These are phyloP conservation scores for Kurtzmaniella quercitrusa DNA, from an alignment of 1,139 yeast genomes.

Conservation along the genomic window DNA sequence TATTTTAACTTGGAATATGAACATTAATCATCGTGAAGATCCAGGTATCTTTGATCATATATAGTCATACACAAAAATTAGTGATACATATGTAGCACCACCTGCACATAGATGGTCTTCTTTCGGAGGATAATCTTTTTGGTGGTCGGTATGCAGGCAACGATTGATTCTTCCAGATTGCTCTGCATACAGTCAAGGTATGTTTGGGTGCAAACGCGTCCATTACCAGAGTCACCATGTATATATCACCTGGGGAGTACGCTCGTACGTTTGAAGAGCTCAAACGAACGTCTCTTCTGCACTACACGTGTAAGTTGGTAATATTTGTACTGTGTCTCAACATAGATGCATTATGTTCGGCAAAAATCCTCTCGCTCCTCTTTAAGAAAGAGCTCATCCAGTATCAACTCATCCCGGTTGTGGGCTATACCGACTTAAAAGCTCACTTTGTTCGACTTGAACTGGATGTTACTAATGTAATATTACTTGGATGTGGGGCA, in stretches of 20 bases:
- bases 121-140: too few relatives aligned
- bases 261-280: conserved; percentile 57
- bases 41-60: conserved; percentile 34
- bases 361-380: conserved; percentile 67
- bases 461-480: conserved; percentile 69
- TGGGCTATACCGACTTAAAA: conserved; percentile 80
- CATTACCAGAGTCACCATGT: conserved; percentile 39
- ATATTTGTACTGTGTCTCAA: conserved; percentile 87
- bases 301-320: conserved; percentile 84
- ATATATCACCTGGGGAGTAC: conserved; percentile 59
- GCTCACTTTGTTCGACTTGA: conserved; percentile 63
- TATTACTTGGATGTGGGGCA: conserved; percentile 94
- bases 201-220: neutral
- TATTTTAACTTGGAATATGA: conserved; percentile 40
- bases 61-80: conserved; percentile 11
- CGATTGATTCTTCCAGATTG: too few relatives aligned
- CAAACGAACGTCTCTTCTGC: conserved; percentile 64
- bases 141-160: too few relatives aligned
- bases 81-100: neutral
- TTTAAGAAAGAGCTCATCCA: conserved; percentile 81
- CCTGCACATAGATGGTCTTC: conserved; percentile 4
- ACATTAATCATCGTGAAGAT: conserved; percentile 37
- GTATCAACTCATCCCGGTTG: conserved; percentile 88
- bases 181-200: neutral
- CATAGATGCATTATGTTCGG: conserved; percentile 89